These are phyloP conservation scores for Marasmius oreades DNA, from an alignment of 1,284 basidiomycete genomes.

Conservation along the genomic window DNA sequence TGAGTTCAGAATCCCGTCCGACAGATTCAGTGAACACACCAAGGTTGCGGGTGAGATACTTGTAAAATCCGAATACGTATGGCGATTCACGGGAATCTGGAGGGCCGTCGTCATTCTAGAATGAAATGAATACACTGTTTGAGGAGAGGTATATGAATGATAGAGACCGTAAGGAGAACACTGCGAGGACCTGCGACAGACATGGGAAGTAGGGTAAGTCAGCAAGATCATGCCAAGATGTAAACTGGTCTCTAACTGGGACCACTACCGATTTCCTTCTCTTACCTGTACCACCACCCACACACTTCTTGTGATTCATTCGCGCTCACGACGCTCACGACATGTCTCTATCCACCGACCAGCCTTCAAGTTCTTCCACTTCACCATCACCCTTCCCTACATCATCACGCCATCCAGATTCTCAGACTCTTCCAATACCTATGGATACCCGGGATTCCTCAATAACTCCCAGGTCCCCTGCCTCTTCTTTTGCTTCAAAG, in stretches of 20 bases:
- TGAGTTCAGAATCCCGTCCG: conserved; percentile 3
- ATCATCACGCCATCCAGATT: background rate
- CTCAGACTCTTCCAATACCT: conserved; percentile 1
- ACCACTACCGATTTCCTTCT: background rate
- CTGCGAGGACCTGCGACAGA: background rate
- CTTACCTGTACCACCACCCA: background rate
- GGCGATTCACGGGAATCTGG: conserved; percentile 71
- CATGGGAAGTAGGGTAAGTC: background rate
- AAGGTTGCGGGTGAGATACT: conserved; percentile 58
- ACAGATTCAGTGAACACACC: conserved; percentile 36
- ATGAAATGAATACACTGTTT: background rate
- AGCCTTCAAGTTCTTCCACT: background rate
- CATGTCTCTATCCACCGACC: background rate
- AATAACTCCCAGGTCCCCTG: conserved; percentile 1
- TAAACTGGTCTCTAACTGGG: background rate
- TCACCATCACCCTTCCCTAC: background rate
- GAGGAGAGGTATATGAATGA: background rate
- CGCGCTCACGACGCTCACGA: background rate
- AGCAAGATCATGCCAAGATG: too few species aligned
- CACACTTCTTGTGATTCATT: background rate
- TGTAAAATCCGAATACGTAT: conserved; percentile 79
- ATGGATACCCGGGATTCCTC: background rate
- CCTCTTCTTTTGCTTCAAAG: conserved; percentile 10
- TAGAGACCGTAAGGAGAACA: background rate
- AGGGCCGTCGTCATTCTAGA: conserved; percentile 86